Evolutionary conservation across 805 yeast species (phyloP).

Genomic region (Pichia sporocuriosa): DNA sequence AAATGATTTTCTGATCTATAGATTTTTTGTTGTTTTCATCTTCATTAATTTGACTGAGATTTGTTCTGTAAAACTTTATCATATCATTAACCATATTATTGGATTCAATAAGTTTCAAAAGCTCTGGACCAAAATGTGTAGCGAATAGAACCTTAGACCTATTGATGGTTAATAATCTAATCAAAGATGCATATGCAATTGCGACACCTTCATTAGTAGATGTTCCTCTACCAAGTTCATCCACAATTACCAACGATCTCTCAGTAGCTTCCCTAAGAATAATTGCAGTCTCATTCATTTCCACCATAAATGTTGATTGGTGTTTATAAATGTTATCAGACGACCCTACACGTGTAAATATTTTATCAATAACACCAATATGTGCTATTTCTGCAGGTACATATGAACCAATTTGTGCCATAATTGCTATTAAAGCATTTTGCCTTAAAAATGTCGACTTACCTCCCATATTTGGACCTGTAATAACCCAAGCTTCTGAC

Average conservation of each 20-base stretch:
- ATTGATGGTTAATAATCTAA: conserved; percentile 46
- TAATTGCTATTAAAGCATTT: conserved; percentile 58
- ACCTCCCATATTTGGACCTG: conserved; percentile 91
- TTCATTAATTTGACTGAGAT: conserved; percentile 14
- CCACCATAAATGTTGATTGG: conserved; percentile 88
- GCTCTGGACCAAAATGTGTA: conserved; percentile 69
- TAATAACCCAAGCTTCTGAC: conserved; percentile 49
- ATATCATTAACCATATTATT: conserved; percentile 24
- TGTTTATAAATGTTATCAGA: conserved; percentile 75
- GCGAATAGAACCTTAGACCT: conserved; percentile 79
- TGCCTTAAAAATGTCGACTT: conserved; percentile 72
- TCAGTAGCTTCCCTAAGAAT: conserved; percentile 61
- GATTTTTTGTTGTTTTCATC: background rate
- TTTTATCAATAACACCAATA: conserved; percentile 69
- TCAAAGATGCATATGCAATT: conserved; percentile 70
- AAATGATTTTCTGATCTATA: conserved; percentile 29
- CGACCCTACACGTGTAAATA: conserved; percentile 78
- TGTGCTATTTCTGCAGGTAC: conserved; percentile 61
- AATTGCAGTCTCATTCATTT: conserved; percentile 76
- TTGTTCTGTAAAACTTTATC: conserved; percentile 24
- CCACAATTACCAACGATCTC: conserved; percentile 69
- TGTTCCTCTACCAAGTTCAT: conserved; percentile 89
- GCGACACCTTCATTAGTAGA: conserved; percentile 80
- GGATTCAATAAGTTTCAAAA: conserved; percentile 34
- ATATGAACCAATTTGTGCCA: conserved; percentile 70